Evolutionary conservation across 2,329 filamentous ascomycete genomes (phyloP), one percentile per base, ranked within the genome.

Genomic region (Paecilomyces sp.): DNA sequence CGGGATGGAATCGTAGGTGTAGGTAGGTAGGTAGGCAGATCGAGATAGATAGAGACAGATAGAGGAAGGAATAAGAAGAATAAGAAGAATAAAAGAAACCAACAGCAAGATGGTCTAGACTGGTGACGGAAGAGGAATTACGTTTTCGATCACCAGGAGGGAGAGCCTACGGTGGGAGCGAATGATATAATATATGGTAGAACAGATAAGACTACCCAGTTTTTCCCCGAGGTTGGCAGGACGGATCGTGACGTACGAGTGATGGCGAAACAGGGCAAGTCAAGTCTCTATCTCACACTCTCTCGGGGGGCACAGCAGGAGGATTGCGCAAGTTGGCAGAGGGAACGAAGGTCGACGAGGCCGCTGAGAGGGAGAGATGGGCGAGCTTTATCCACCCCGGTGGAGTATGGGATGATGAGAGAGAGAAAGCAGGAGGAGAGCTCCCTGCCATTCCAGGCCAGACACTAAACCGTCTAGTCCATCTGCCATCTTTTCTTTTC

Each of bases 371-470:
- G 51, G 61, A 61, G 59, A 55, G 58, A 59, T 41, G 54, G 56
- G 58, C 57, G 58, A 60, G 65, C 65, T 67, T 69, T 68, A 68
- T 68, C 64, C 64, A 64, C 61, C 56, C 36, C 58, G 63, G 67
- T 66, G 65, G 65, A 64, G 56, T n/a, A 31, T 28, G 56, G 30
- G 30, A 54, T 28, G 25, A 28, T 28, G 25, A 28, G 25, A 28
- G 22, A 22, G 22, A 22, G 22, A 22, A 22, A 22, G 22, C 22
- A 22, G 22, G 22, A 22, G 22, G 22, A 22, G 22, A 22, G 22
- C 22, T 22, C 22, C 22, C 22, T 22, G 22, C 22, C 22, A 22
- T 22, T 22, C 22, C 22, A 22, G 22, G 22, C 22, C 22, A 22
- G 22, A 22, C 22, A 22, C 22, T 22, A 22, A 22, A 22, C 22